phyloP scores from a whole-genome alignment of 129 eudicot genomes.

The Kitagawia praeruptora region DNA sequence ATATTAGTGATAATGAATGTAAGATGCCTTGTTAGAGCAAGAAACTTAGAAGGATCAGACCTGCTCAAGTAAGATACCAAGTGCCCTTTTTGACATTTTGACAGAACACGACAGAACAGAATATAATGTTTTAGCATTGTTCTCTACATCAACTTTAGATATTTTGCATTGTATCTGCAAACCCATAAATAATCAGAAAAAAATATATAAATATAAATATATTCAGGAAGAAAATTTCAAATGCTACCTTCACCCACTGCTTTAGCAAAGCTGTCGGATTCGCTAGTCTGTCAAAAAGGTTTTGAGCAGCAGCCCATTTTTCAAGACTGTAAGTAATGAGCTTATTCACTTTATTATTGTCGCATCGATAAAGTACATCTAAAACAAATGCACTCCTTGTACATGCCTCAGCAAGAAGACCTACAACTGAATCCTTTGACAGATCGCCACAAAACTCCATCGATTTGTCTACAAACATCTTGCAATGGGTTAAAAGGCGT shows the following conservation, averaged over 20 bases:
- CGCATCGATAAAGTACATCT: constrained; percentile 50
- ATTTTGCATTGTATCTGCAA: constrained; percentile 56
- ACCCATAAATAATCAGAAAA: constrained; percentile 19
- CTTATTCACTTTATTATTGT: constrained; percentile 30
- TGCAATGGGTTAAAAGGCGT: constrained; percentile 35
- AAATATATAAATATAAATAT: background rate
- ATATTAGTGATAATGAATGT: background rate
- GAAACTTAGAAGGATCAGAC: constrained; percentile 22
- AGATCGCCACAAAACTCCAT: constrained; percentile 26
- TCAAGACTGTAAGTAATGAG: constrained; percentile 37
- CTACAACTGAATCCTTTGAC: constrained; percentile 41
- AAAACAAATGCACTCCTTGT: constrained; percentile 53
- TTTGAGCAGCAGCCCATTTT: constrained; percentile 69
- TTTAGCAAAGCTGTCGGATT: constrained; percentile 53
- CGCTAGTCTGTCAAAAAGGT: constrained; percentile 43
- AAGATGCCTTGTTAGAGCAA: constrained; percentile 9
- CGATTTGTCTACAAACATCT: constrained; percentile 28
- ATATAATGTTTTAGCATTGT: constrained; percentile 36
- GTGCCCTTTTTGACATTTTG: constrained; percentile 36
- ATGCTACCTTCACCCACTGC: constrained; percentile 77
- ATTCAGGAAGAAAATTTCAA: constrained; percentile 1
- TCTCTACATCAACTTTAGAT: constrained; percentile 22
- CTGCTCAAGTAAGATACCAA: constrained; percentile 69
- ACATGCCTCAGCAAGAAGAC: constrained; percentile 51
- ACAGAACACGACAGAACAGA: constrained; percentile 38